A percentile compares a stretch with the other conserved stretches of the same genome.
Evolutionary conservation across 2,329 filamentous ascomycete species (phyloP).

Genomic region (Apiospora phragmitis): DNA sequence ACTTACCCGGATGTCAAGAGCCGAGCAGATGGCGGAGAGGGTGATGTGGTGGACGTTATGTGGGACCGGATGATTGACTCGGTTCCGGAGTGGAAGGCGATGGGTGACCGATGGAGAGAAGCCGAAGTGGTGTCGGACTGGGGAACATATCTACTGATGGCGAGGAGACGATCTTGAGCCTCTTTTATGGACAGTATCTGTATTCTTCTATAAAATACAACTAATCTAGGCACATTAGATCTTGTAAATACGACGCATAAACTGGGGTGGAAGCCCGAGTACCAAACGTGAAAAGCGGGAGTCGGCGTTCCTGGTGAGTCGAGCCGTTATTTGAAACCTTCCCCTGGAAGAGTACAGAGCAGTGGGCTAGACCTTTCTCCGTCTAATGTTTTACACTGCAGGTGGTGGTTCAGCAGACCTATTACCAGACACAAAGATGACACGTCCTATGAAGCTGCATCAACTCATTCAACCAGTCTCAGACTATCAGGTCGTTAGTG

Average conservation of each 20-base stretch:
- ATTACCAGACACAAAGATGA: neutral
- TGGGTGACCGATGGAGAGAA: slow-evolving; percentile 52
- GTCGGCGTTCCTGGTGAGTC: neutral
- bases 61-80: slow-evolving; percentile 57
- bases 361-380: neutral
- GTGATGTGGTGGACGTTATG: slow-evolving; percentile 63
- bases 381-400: neutral
- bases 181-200: neutral
- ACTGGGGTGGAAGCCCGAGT: neutral
- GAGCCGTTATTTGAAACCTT: neutral
- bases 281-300: neutral
- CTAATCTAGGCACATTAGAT: neutral
- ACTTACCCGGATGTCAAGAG: slow-evolving; percentile 51
- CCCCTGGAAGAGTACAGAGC: neutral
- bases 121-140: slow-evolving; percentile 58
- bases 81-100: slow-evolving; percentile 53
- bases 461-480: neutral
- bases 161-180: slow-evolving; percentile 40
- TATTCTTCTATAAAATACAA: neutral
- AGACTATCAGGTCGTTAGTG: neutral
- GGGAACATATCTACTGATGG: slow-evolving; percentile 61
- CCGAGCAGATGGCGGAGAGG: slow-evolving; percentile 53
- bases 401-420: neutral
- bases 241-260: neutral
- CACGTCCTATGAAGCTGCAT: slow-evolving; percentile 1